Evolutionary conservation across 495 filamentous ascomycete species (phyloP), one percentile per base, ranked within the genome.

Genomic region (Podospora australis): DNA sequence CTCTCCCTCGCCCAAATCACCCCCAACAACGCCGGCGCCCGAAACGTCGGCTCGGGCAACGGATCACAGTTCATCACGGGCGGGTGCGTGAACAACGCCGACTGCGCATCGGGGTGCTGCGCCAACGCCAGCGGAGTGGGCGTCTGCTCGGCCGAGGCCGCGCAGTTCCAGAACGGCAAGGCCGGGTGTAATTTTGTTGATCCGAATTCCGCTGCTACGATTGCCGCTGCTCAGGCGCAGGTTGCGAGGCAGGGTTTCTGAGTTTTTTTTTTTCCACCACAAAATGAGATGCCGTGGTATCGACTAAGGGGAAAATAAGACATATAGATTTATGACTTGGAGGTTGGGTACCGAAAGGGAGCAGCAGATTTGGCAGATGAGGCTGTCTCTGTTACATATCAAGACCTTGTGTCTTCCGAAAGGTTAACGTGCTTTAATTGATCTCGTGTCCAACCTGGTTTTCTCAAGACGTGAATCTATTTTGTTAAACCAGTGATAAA

Each of bases 41-140:
- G 60, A 42, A 59, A 80, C 55, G 75, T 78, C 45, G 76, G 76
- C 24, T 60, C 68, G 44, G 76, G 73, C 45, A 69, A 69, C 35
- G 74, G 66, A 14, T 49, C 62, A 16, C 74, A 78, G 56, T 79
- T 76, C 65, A 74, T 76, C 52, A 72, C 73, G 25, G 63, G 63
- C 23, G 69, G 73, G 36, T 76, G 73, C 49, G 68, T 70, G 38
- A 68, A 70, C 23, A 63, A 70, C 41, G 66, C 70, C 32, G 66
- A 73, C 47, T 73, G 70, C 62, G 41, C 36, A 19, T 66, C 62
- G 13, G 65, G 46, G n/a, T 73, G 70, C 61, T 73, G 70, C 49
- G 68, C 70, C 39, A 58, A 67, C 54, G 60, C 46, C 47, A 54
- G 50, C 49, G 52, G 51, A 16, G 55, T 52, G 39, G 67, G 69